Percentiles rank a stretch among this genome's conserved stretches.
phyloP scores from a whole-genome alignment of 2,329 filamentous ascomycete species.

The Ceratocystis harringtonii region DNA sequence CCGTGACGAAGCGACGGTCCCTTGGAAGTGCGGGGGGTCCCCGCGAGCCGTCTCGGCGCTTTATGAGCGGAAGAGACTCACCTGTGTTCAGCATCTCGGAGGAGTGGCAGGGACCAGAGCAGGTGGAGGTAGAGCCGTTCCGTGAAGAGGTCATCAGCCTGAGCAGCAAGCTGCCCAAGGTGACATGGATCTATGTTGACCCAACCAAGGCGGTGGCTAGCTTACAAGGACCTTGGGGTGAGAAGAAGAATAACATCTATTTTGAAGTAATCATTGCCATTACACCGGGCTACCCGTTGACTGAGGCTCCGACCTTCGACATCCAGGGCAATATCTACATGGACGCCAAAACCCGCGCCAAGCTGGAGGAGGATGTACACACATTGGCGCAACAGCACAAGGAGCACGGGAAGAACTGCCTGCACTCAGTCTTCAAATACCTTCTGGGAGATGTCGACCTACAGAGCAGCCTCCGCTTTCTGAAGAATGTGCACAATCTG shows the following conservation, averaged over 20 bases:
- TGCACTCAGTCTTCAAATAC: conserved; percentile 48
- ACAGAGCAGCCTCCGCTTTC: conserved; percentile 43
- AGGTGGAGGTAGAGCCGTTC: conserved; percentile 42
- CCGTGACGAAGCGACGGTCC: conserved; percentile 29
- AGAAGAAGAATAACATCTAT: conserved; percentile 40
- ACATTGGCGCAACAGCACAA: conserved; percentile 42
- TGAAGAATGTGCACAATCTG: conserved; percentile 37
- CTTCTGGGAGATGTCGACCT: conserved; percentile 48
- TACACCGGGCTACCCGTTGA: conserved; percentile 43
- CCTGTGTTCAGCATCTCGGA: conserved; percentile 33
- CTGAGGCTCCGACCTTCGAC: conserved; percentile 41
- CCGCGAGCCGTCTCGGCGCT: conserved; percentile 28
- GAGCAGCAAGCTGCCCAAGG: conserved; percentile 45
- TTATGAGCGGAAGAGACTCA: conserved; percentile 37
- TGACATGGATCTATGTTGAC: conserved; percentile 44
- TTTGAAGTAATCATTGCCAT: conserved; percentile 48
- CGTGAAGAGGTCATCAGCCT: conserved; percentile 51
- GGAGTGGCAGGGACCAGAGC: conserved; percentile 29
- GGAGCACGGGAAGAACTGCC: conserved; percentile 43
- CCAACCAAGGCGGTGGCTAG: conserved; percentile 8
- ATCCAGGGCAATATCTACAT: conserved; percentile 50
- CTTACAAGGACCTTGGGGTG: conserved; percentile 42
- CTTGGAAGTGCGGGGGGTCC: conserved; percentile 19
- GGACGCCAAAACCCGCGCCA: conserved; percentile 38
- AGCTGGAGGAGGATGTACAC: conserved; percentile 20